Conservation (phyloP, 441 rosid genomes). For the Aleurites moluccanus region DNA sequence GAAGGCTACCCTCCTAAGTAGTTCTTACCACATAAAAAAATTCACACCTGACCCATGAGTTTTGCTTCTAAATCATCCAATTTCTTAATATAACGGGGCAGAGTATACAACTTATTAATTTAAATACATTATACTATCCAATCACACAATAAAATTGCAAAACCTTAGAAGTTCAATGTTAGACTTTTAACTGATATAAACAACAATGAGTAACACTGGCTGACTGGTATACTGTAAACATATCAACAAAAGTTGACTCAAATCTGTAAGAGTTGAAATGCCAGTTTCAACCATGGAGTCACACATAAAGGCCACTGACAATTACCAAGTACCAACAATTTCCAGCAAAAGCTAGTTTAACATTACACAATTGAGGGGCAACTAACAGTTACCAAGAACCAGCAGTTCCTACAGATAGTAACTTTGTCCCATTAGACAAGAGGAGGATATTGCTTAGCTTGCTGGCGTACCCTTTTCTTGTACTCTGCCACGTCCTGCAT, state of each 20-base stretch:
- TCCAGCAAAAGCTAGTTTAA: conserved; percentile 28
- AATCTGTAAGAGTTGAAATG: conserved; percentile 3
- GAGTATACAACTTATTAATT: background rate
- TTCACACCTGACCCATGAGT: background rate
- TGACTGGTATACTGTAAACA: conserved; percentile 15
- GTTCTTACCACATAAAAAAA: background rate
- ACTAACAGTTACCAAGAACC: conserved; percentile 25
- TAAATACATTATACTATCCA: background rate
- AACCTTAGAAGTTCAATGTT: background rate
- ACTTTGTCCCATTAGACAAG: conserved; percentile 40
- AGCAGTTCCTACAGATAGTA: conserved; percentile 10
- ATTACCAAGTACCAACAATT: conserved; percentile 30
- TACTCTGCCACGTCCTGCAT: conserved; percentile 76
- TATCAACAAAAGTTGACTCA: conserved; percentile 22
- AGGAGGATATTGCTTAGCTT: conserved; percentile 89
- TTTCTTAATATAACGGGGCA: background rate
- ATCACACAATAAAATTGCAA: conserved; percentile 9
- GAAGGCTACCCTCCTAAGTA: conserved; percentile 4
- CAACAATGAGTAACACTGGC: conserved; percentile 14
- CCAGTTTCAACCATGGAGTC: conserved; percentile 26
- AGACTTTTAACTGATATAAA: conserved; percentile 11
- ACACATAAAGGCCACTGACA: conserved; percentile 16
- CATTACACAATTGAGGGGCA: conserved; percentile 28
- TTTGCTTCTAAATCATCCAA: background rate
- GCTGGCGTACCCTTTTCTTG: conserved; percentile 84